Evolutionary conservation across 371 early-diverging fungal species (phyloP).

Genomic region (Mucor irregularis): DNA sequence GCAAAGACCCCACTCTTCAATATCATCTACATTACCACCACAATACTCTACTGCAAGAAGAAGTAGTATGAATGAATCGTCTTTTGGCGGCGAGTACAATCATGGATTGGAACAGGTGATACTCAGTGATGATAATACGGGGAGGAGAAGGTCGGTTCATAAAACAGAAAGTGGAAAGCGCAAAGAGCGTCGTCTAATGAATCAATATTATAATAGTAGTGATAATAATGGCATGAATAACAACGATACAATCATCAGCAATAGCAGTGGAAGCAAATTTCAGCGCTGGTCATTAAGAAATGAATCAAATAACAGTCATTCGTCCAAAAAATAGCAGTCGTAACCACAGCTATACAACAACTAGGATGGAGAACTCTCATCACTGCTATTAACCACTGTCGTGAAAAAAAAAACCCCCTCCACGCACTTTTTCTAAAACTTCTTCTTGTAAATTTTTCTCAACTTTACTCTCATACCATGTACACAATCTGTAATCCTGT

Average conservation of each 20-base stretch:
- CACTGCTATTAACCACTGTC: too few species aligned
- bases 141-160: constrained; percentile 24
- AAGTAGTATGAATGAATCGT: constrained; percentile 8
- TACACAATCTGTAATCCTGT: too few species aligned
- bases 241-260: not conserved
- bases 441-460: not conserved
- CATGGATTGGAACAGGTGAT: too few species aligned
- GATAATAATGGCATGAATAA: not conserved
- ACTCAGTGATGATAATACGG: constrained; percentile 4
- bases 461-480: too few species aligned
- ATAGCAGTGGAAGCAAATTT: not conserved
- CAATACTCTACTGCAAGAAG: not conserved
- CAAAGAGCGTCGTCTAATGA: constrained; percentile 25
- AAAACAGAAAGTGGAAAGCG: constrained; percentile 44
- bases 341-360: too few species aligned
- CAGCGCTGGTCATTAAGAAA: not conserved
- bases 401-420: not conserved
- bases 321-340: too few species aligned
- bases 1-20: not conserved
- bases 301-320: too few species aligned
- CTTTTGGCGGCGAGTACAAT: constrained; percentile 1
- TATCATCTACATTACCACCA: constrained; percentile 5
- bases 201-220: constrained; percentile 2
- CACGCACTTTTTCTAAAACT: not conserved
- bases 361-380: not conserved